Base-by-base conservation (phyloP, 768 basidiomycete species). In the Butyriboletus loyo region DNA sequence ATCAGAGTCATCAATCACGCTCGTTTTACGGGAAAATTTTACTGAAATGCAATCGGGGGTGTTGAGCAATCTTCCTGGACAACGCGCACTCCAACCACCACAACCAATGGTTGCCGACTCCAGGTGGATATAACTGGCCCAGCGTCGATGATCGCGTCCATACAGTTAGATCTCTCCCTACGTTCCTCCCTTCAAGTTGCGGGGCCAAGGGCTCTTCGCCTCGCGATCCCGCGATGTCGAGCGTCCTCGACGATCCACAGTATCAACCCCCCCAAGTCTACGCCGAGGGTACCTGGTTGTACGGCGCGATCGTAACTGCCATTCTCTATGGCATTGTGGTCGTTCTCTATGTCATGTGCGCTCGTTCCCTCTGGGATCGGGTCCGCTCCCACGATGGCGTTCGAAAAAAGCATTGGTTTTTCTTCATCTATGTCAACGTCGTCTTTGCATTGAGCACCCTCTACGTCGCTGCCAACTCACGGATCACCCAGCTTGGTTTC, bases 401-500 rank as follows among this genome's bases (percentile, higher is more conserved):
- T 5, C 43, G 28, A 7, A 67, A 42, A 45, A 58, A 52, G n/a
- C 50, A 71, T 15, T 52, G 58, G 35, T 65, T 69, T 37, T 69
- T 69, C 56, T 52, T 69, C 39, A 3, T 54, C 56, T 69, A 71
- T 49, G 62, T 69, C 41, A 56, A 60, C 31, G 39, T 69, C 53
- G 22, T 69, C 34, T 71, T 69, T 40, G 57, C 46, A 11, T 25
- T 69, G 40, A 63, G 63, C 8, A 69, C 69, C 5, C 45, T 71
- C 46, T 71, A 66, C 39, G 57, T 58, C 31, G 60, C 50, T 1
- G 27, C 54, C 54, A 66, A 62, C 27, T 37, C 67, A 0, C 45
- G 55, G 11, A 66, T 67, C 37, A 69, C 64, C 38, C 65, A 71
- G 24, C 39, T 67, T 8, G 65, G 58, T 14, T 69, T 71, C 53